Evolutionary conservation across 192 early-diverging fungal species (phyloP), one percentile per base, ranked within the genome.

Genomic region (Coemansia sp.): DNA sequence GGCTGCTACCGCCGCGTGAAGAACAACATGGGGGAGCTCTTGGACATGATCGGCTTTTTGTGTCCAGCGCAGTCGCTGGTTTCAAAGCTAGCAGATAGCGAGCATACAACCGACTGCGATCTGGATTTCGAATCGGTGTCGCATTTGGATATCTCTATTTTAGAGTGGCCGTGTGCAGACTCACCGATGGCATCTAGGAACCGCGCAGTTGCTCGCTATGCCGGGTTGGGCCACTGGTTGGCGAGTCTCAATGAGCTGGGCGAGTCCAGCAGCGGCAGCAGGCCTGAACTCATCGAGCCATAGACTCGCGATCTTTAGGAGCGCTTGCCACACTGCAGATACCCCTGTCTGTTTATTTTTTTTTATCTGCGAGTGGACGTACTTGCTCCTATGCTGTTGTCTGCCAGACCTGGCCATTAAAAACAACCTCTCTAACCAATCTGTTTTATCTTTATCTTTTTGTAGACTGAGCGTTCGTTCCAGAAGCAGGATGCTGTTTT

Each of bases 401-500:
- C 57, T 7, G 11, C 57, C 57, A 4, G 36, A 41, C n/a, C 22
- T 62, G 61, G 2, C 20, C 61, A 62, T 40, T 62, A 62, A 62
- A 41, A 24, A 52, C 9, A 27, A 8, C 31, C 6, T 12, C n/a
- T 20, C 53, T 49, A 40, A 13, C 31, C 43, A 55, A 29, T n/a
- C n/a, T 38, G 36, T 38, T 36, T 38, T 50, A 2, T 13, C 12
- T 22, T 18, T 63, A 55, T n/a, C 12, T 65, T 31, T 61, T 24
- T 67, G 72, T 85, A 99, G 94, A 90, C 87, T 86, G 95, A 99
- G 86, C 94, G 91, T 81, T 93, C 97, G 76, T 99, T 92, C 93
- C 95, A 96, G 88, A 95, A 93, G 89, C 97, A 99, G 90, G 88
- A 81, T 69, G 92, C 91, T 69, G 91, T 97, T 81, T 98, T 97